Conservation (phyloP, 768 basidiomycete genomes). For the Suillus sp. region DNA sequence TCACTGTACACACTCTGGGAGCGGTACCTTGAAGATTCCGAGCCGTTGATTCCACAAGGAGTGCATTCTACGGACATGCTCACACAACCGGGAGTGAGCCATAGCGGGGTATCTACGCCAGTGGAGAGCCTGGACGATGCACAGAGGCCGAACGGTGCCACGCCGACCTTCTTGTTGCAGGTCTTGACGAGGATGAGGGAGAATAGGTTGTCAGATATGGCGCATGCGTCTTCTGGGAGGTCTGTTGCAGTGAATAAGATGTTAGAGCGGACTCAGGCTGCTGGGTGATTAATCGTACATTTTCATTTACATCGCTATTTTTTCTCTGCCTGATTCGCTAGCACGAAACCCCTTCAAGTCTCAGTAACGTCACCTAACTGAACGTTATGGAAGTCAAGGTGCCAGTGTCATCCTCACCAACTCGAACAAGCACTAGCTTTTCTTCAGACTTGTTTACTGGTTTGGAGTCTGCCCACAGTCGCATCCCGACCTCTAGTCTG, state of each 20-base stretch:
- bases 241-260: slow-evolving; percentile 68
- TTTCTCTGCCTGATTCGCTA: neutral
- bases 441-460: neutral
- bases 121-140: slow-evolving; percentile 25
- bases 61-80: slow-evolving; percentile 21
- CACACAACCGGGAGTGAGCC: slow-evolving; percentile 26
- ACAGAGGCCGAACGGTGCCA: slow-evolving; percentile 40
- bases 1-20: slow-evolving; percentile 90
- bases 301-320: neutral
- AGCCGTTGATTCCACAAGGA: slow-evolving; percentile 32
- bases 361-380: neutral
- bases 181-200: slow-evolving; percentile 71
- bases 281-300: neutral
- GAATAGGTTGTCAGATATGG: slow-evolving; percentile 55
- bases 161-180: slow-evolving; percentile 56
- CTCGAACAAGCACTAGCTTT: neutral
- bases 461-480: neutral
- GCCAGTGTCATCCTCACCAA: too few relatives aligned
- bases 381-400: too few relatives aligned
- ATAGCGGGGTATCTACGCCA: slow-evolving; percentile 31
- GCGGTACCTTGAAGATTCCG: slow-evolving; percentile 67
- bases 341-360: neutral
- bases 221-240: slow-evolving; percentile 49
- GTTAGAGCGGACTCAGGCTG: slow-evolving; percentile 68
- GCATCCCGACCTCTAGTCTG: neutral